Conservation (phyloP, 176 grass and related monocot genomes). For the Carex scoparia region DNA sequence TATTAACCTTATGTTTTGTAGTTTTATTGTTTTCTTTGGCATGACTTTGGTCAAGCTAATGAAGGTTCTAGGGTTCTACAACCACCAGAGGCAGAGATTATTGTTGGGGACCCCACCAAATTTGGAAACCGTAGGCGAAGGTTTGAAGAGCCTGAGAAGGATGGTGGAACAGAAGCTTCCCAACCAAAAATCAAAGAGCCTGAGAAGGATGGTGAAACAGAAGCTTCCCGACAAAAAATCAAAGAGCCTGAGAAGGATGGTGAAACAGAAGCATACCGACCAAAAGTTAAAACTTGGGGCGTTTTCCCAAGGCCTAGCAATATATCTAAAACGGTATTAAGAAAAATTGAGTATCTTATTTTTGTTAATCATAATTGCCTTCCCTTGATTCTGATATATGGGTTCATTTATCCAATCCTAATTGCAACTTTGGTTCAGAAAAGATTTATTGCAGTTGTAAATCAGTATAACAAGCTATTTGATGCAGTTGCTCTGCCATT, state of each 20-base stretch:
- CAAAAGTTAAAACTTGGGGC: conserved; percentile 50
- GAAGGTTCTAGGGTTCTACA: conserved; percentile 11
- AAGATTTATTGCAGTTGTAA: not conserved
- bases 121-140: conserved; percentile 21
- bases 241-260: not conserved
- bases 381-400: not conserved
- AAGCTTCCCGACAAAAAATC: conserved; percentile 28
- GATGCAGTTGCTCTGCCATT: not conserved
- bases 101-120: conserved; percentile 43
- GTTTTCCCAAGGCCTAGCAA: conserved; percentile 46
- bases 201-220: not conserved
- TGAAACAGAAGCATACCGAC: conserved; percentile 20
- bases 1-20: conserved; percentile 1
- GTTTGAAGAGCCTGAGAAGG: conserved; percentile 14
- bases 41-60: conserved; percentile 25
- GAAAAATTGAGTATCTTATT: not conserved
- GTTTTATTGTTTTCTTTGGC: conserved; percentile 19
- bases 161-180: conserved; percentile 15
- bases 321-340: conserved; percentile 46
- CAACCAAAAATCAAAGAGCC: conserved; percentile 31
- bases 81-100: conserved; percentile 35
- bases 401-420: conserved; percentile 5
- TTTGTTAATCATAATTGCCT: not conserved
- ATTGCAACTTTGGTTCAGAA: not conserved
- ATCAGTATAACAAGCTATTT: not conserved